Evolutionary conservation across 148 eudicot genomes (phyloP).

Genomic region (Rhododendron ovatum): DNA sequence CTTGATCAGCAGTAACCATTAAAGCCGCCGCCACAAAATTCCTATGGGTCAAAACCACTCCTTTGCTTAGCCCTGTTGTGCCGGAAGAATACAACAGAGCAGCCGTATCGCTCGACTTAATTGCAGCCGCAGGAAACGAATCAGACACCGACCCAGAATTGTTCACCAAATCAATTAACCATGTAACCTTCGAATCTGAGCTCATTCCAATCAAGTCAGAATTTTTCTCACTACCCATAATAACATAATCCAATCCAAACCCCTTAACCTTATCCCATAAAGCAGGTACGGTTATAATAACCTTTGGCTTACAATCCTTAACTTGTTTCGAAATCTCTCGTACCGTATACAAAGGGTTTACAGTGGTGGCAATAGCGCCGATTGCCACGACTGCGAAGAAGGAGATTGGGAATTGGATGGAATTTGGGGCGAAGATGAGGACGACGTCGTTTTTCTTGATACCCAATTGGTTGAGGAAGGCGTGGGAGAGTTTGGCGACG

Average conservation of each 20-base stretch:
- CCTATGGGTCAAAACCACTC: slow-evolving; percentile 60
- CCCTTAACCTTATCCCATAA: slow-evolving; percentile 42
- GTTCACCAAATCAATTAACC: slow-evolving; percentile 39
- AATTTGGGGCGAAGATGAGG: slow-evolving; percentile 64
- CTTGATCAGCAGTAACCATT: slow-evolving; percentile 52
- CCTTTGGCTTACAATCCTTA: slow-evolving; percentile 47
- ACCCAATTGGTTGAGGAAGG: slow-evolving; percentile 38
- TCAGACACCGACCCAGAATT: slow-evolving; percentile 29
- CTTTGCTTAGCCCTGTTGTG: slow-evolving; percentile 68
- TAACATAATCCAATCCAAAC: slow-evolving; percentile 41
- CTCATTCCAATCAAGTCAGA: not conserved
- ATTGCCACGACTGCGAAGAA: slow-evolving; percentile 48
- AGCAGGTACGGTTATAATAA: slow-evolving; percentile 48
- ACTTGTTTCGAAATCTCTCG: slow-evolving; percentile 53
- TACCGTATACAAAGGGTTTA: slow-evolving; percentile 50
- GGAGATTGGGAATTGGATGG: slow-evolving; percentile 44
- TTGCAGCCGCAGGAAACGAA: slow-evolving; percentile 18
- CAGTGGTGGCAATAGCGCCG: slow-evolving; percentile 71
- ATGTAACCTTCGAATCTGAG: slow-evolving; percentile 20
- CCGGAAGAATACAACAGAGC: slow-evolving; percentile 74
- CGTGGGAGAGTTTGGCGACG: slow-evolving; percentile 46
- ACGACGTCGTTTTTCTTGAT: slow-evolving; percentile 54
- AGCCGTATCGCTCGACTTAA: slow-evolving; percentile 48
- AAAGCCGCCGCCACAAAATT: slow-evolving; percentile 55
- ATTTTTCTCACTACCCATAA: slow-evolving; percentile 26